Base-by-base conservation (phyloP, 2,329 filamentous ascomycete genomes). In the Metarhizium robertsii region DNA sequence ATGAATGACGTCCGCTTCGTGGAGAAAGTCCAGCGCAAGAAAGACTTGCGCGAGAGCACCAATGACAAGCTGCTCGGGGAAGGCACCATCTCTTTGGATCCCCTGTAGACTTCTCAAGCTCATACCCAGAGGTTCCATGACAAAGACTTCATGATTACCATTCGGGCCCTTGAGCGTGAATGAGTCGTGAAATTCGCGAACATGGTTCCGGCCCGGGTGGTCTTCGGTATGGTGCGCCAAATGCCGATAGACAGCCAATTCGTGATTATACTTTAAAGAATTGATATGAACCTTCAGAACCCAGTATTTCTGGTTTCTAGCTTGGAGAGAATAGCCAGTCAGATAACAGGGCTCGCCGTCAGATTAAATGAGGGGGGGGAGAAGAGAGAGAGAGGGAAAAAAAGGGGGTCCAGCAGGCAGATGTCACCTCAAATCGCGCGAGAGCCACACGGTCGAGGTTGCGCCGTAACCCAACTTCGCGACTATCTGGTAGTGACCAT, bases 391-490 rank as follows among this genome's bases (percentile, higher is more conserved):
- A 13, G 6, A 13, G 13, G 6, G 34, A 8, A 8, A 36, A 36
- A 36, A 36, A 6, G 6, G 40, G 25, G 25, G 25, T 25, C 25
- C 25, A 25, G 25, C 5, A 20, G 18, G 30, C 5, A 30, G 7
- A 45, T 16, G 8, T 48, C 30, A 65, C 62, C 51, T 54, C 14
- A 72, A 64, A 64, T 75, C 71, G 32, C 61, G 67, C 48, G 67
- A 69, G 0, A 76, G 66, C 73, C 74, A 77, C 4, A 73, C 69
- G 0, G 73, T 76, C 6, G 73, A 74, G 46, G 59, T 62, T 6
- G 63, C 63, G 8, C 73, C 73, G 58, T 70, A 74, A 30, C 74
- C 74, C 11, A 76, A 66, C 57, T 78, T 77, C 43, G 66, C 68
- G 11, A 75, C 63, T 40, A 72, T 61, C 48, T 69, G 62, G 57